Evolutionary conservation across 2,329 filamentous ascomycete species (phyloP).

Genomic region (Magnaporthiopsis poae): DNA sequence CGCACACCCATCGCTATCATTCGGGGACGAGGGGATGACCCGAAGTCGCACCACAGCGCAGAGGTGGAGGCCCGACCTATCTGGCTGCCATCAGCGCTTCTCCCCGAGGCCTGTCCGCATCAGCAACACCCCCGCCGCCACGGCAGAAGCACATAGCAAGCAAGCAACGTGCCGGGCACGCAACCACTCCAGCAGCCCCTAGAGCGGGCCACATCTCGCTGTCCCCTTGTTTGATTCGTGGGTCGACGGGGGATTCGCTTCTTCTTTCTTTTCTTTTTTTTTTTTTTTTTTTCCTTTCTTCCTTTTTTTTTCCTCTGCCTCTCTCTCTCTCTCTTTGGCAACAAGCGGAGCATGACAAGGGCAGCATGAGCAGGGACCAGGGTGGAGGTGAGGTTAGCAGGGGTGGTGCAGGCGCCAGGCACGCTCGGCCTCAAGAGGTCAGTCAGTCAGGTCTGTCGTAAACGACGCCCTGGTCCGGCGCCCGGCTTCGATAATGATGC

Average conservation of each 20-base stretch:
- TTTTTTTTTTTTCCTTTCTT: not conserved
- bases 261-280: too few species aligned
- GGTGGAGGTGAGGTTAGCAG: not conserved
- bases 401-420: too few species aligned
- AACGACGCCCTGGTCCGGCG: not conserved
- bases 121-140: too few species aligned
- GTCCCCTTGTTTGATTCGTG: not conserved
- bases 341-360: not conserved
- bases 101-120: not conserved
- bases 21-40: not conserved
- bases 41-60: not conserved
- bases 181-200: not conserved
- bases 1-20: not conserved
- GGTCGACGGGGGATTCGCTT: not conserved
- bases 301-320: too few species aligned
- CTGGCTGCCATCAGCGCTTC: not conserved
- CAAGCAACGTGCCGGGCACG: not conserved
- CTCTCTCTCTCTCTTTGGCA: not conserved
- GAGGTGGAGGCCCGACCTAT: not conserved
- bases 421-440: not conserved
- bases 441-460: not conserved
- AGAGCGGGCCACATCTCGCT: not conserved
- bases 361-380: not conserved
- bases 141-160: not conserved
- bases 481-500: not conserved